Evolutionary conservation across 345 rosid genomes (phyloP).

Genomic region (Pistacia atlantica): DNA sequence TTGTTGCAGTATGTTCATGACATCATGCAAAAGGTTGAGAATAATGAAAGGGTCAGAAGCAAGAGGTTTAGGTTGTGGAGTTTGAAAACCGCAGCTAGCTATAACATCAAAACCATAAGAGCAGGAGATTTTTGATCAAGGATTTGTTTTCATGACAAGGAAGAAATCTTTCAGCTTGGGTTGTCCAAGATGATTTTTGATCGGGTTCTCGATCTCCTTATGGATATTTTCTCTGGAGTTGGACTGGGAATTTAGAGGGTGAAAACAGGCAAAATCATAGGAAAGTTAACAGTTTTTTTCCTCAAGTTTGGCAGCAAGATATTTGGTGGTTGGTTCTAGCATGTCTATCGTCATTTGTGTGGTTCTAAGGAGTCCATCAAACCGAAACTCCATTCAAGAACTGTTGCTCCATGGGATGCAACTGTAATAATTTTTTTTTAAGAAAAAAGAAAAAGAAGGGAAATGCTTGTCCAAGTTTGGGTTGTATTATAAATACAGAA

Average conservation of each 20-base stretch:
- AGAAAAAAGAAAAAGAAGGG: neutral
- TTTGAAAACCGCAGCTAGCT: slow-evolving; percentile 29
- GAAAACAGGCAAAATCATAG: slow-evolving; percentile 17
- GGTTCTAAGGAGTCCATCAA: slow-evolving; percentile 19
- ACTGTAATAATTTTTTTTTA: slow-evolving; percentile 21
- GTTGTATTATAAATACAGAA: slow-evolving; percentile 28
- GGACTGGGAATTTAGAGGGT: slow-evolving; percentile 15
- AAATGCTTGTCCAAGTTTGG: slow-evolving; percentile 22
- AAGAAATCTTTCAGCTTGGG: slow-evolving; percentile 36
- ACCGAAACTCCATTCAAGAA: slow-evolving; percentile 18
- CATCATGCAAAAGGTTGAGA: slow-evolving; percentile 80
- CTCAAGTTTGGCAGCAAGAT: slow-evolving; percentile 17
- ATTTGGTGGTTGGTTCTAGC: slow-evolving; percentile 24
- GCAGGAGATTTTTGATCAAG: neutral
- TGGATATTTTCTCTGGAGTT: slow-evolving; percentile 5
- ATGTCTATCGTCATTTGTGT: slow-evolving; percentile 16
- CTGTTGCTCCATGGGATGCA: slow-evolving; percentile 26
- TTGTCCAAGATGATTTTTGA: slow-evolving; percentile 39
- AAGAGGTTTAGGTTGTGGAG: slow-evolving; percentile 70
- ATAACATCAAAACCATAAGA: slow-evolving; percentile 16
- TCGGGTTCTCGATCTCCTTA: slow-evolving; percentile 25
- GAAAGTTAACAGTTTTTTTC: slow-evolving; percentile 11
- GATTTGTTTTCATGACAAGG: slow-evolving; percentile 16
- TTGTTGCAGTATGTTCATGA: slow-evolving; percentile 73
- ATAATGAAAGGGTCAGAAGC: slow-evolving; percentile 89